Evolutionary conservation across 305 asterid species (phyloP), one percentile per base, ranked within the genome.

Genomic region (Coffea humblotiana): DNA sequence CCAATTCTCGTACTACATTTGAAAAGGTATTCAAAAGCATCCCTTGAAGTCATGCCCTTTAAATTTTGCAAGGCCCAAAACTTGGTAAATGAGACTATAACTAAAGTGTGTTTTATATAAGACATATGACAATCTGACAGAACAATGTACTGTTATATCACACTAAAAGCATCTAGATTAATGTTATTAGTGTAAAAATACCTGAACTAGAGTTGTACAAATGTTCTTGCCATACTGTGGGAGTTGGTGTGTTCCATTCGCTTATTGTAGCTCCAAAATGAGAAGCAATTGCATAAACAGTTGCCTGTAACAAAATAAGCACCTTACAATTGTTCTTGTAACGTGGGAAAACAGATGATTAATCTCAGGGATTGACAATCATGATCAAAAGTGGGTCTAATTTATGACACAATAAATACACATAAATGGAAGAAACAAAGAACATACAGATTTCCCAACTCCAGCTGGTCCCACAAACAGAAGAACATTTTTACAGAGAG

Each of bases 231-330:
- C 99, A 96, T 82, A 94, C 80, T 1, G 97, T 93, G 19, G 99
- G 99, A 78, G 94, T 90, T 74, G 97, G 98, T 37, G 97, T 89
- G 78, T 88, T 91, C 99, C 99, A 96, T 82, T 96, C 99, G 68
- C 84, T 88, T 85, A 94, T 90, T 76, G 83, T 88, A 67, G 90
- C 97, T 76, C 96, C 93, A 79, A 96, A 87, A 88, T 90, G 92
- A 58, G 84, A 83, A 78, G 97, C 98, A 86, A 96, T 79, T 61
- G 94, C 92, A 85, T 91, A 85, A 74, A 96, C 81, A 48, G 97
- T 87, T 64, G 94, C 97, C 98, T 93, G 76, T 81, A 85, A 82
- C 78, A 90, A 68, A 84, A 83, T 79, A 81, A 72, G 76, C 81
- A 84, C 69, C 64, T 61, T 61, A 72, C 84, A 43, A 75, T 83